These are phyloP conservation scores for Oryza longistaminata DNA, from an alignment of 176 grass and related monocot genomes.

Conservation along the genomic window DNA sequence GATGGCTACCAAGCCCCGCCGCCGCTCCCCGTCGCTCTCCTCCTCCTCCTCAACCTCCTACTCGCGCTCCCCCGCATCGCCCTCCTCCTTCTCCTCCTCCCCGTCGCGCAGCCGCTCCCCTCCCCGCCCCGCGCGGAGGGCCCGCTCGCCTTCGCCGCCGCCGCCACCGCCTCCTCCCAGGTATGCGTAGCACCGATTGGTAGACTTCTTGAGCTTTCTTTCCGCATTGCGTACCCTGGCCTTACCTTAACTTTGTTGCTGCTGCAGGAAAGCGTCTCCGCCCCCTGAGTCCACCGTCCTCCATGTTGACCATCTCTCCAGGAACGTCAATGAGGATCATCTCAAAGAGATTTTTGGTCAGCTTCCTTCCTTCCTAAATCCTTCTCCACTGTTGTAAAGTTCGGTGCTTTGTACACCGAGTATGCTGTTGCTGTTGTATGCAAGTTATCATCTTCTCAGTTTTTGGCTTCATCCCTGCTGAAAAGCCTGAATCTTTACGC, in stretches of 20 bases:
- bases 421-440: not conserved
- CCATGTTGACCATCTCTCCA: conserved; percentile 75
- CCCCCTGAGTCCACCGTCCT: conserved; percentile 64
- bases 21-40: conserved; percentile 32
- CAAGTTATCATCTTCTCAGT: not conserved
- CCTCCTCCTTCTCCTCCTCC: conserved; percentile 24
- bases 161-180: conserved; percentile 33
- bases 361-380: not conserved
- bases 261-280: conserved; percentile 74
- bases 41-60: conserved; percentile 33
- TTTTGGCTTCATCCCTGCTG: too few species aligned
- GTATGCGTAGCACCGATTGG: conserved; percentile 17
- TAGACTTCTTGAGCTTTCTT: not conserved
- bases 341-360: conserved; percentile 92
- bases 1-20: conserved; percentile 40
- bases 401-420: not conserved
- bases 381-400: not conserved
- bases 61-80: conserved; percentile 11
- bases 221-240: not conserved
- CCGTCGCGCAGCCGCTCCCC: not conserved
- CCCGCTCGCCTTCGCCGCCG: conserved; percentile 20
- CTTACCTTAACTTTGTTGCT: not conserved
- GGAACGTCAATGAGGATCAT: conserved; percentile 89
- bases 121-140: conserved; percentile 41
- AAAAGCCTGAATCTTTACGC: not conserved